Evolutionary conservation across 306 rosid species (phyloP).

Genomic region (Castanopsis chinensis): DNA sequence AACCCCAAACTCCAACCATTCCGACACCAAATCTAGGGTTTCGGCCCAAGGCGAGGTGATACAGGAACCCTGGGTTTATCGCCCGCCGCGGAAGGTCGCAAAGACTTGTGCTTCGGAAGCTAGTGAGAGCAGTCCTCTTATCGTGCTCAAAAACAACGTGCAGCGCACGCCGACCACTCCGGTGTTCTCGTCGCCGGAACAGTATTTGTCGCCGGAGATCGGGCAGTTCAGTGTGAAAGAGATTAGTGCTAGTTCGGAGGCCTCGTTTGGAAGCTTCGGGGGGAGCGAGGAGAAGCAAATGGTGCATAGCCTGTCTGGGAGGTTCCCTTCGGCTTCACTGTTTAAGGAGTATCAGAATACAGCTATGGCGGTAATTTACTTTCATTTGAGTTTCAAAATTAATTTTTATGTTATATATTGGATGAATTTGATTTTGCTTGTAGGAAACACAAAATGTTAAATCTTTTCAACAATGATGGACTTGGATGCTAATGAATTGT

Average conservation of each 20-base stretch:
- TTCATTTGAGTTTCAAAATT: neutral
- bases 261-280: slow-evolving; percentile 35
- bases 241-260: slow-evolving; percentile 39
- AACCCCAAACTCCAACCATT: slow-evolving; percentile 6
- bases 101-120: slow-evolving; percentile 36
- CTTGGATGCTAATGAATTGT: neutral
- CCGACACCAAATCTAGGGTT: slow-evolving; percentile 23
- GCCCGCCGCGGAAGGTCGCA: slow-evolving; percentile 61
- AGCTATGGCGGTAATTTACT: slow-evolving; percentile 81
- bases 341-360: slow-evolving; percentile 89
- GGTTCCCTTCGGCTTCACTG: slow-evolving; percentile 79
- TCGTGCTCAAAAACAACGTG: slow-evolving; percentile 41
- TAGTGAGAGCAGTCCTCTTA: slow-evolving; percentile 50
- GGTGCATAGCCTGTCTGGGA: slow-evolving; percentile 65
- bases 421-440: neutral
- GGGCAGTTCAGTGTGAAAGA: slow-evolving; percentile 26
- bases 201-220: slow-evolving; percentile 56
- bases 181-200: slow-evolving; percentile 47
- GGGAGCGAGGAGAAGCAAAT: slow-evolving; percentile 38
- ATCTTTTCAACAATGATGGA: neutral
- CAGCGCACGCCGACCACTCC: slow-evolving; percentile 48
- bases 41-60: slow-evolving; percentile 51
- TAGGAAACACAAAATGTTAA: neutral
- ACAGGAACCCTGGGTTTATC: slow-evolving; percentile 65
- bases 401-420: neutral